A percentile compares a stretch with the other conserved stretches of the same genome.
Conservation (phyloP, 768 basidiomycete species). For the Tylopilus plumbeoviolaceoides region DNA sequence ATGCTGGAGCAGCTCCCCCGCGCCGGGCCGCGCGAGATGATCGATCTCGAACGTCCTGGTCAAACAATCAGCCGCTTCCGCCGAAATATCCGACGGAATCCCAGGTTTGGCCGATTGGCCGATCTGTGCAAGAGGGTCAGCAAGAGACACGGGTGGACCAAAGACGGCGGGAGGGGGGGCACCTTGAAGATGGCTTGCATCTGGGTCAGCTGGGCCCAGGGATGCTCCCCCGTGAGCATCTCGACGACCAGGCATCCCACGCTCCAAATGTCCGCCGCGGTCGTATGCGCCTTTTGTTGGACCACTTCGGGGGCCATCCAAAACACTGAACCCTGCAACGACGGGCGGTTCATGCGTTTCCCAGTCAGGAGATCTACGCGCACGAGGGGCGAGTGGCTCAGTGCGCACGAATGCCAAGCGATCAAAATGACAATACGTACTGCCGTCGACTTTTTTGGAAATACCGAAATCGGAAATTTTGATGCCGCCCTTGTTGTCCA, state of each 20-base stretch:
- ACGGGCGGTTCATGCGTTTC: constrained; percentile 80
- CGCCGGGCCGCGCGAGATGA: constrained; percentile 75
- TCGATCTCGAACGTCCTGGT: constrained; percentile 83
- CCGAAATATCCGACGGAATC: constrained; percentile 87
- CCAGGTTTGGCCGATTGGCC: constrained; percentile 85
- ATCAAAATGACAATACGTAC: constrained; percentile 46
- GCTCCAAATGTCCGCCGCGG: constrained; percentile 92
- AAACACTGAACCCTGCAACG: constrained; percentile 95
- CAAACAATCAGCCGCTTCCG: constrained; percentile 86
- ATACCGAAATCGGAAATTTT: constrained; percentile 98
- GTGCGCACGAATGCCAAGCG: neutral
- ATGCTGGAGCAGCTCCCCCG: constrained; percentile 70
- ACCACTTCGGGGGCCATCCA: constrained; percentile 99
- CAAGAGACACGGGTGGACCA: neutral
- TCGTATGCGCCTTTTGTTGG: constrained; percentile 88
- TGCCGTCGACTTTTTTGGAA: constrained; percentile 95
- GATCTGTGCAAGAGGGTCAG: constrained; percentile 45
- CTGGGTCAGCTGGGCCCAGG: constrained; percentile 93
- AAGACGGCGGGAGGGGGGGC: neutral
- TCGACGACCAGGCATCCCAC: constrained; percentile 91
- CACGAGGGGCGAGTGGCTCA: no score
- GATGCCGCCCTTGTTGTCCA: constrained; percentile 96
- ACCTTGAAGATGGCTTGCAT: constrained; percentile 99
- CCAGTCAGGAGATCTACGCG: constrained; percentile 43
- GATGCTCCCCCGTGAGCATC: constrained; percentile 95